These are phyloP conservation scores for Pseudogymnoascus sp. DNA, from an alignment of 2,329 filamentous ascomycete genomes.

Conservation along the genomic window DNA sequence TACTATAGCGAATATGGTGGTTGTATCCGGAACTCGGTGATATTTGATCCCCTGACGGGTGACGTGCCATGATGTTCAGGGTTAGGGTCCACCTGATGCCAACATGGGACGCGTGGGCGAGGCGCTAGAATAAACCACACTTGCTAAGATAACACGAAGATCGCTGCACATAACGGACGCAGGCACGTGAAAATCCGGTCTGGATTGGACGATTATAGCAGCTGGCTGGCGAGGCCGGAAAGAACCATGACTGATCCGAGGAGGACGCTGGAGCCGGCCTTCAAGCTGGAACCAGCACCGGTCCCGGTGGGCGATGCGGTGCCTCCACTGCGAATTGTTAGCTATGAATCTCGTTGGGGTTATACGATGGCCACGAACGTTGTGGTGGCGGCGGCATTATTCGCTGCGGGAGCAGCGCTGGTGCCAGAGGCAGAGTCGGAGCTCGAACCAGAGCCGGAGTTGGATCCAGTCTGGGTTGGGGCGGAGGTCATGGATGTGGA, in stretches of 20 bases:
- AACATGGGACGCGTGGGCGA: slow-evolving; percentile 1
- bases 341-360: not conserved
- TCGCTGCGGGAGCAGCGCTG: slow-evolving; percentile 10
- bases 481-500: slow-evolving; percentile 12
- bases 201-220: not conserved
- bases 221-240: slow-evolving; percentile 9
- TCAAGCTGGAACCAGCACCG: slow-evolving; percentile 6
- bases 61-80: not conserved
- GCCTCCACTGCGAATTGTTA: not conserved
- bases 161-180: not conserved
- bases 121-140: not conserved
- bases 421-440: slow-evolving; percentile 12
- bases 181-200: not conserved
- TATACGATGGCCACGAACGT: slow-evolving; percentile 6
- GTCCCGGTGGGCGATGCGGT: not conserved
- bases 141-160: not conserved
- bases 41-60: not conserved
- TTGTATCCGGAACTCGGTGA: not conserved
- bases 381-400: slow-evolving; percentile 9
- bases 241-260: slow-evolving; percentile 4
- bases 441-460: slow-evolving; percentile 10
- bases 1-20: not conserved
- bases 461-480: slow-evolving; percentile 13
- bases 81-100: not conserved
- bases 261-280: not conserved